phyloP scores from a whole-genome alignment of 768 basidiomycete species.

The Lentinula lateritia region DNA sequence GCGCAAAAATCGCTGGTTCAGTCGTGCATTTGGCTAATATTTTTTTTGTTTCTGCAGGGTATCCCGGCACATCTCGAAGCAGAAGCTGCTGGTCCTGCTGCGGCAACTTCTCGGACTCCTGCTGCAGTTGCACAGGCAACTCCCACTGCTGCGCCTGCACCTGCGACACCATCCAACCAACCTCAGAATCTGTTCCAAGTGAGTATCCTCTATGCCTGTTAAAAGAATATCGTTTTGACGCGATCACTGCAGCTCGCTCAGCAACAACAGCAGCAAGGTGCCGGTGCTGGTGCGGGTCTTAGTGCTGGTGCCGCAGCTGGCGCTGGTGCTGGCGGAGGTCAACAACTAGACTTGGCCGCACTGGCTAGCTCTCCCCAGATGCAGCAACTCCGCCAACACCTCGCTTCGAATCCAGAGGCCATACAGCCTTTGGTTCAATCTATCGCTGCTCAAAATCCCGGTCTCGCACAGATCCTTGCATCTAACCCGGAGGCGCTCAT shows the following conservation, averaged over 20 bases:
- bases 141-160: slow-evolving; percentile 21
- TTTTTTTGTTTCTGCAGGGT: slow-evolving; percentile 43
- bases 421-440: slow-evolving; percentile 83
- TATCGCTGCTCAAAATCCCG: slow-evolving; percentile 68
- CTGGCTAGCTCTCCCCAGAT: slow-evolving; percentile 63
- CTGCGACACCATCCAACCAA: slow-evolving; percentile 30
- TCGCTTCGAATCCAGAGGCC: slow-evolving; percentile 70
- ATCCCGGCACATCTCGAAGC: slow-evolving; percentile 68
- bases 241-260: slow-evolving; percentile 53
- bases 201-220: slow-evolving; percentile 10
- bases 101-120: slow-evolving; percentile 28
- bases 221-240: not conserved
- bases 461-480: slow-evolving; percentile 61
- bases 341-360: slow-evolving; percentile 38
- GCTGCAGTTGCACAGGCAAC: slow-evolving; percentile 30
- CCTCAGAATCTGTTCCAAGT: slow-evolving; percentile 90
- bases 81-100: slow-evolving; percentile 33
- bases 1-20: slow-evolving; percentile 19
- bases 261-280: slow-evolving; percentile 29
- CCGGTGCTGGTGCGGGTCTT: slow-evolving; percentile 18
- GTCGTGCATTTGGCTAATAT: not conserved
- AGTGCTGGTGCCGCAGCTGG: slow-evolving; percentile 25
- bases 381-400: slow-evolving; percentile 64
- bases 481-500: slow-evolving; percentile 68
- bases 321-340: slow-evolving; percentile 25